Base-by-base conservation (phyloP, 2,329 filamentous ascomycete species). In the Bipolaris bicolor region DNA sequence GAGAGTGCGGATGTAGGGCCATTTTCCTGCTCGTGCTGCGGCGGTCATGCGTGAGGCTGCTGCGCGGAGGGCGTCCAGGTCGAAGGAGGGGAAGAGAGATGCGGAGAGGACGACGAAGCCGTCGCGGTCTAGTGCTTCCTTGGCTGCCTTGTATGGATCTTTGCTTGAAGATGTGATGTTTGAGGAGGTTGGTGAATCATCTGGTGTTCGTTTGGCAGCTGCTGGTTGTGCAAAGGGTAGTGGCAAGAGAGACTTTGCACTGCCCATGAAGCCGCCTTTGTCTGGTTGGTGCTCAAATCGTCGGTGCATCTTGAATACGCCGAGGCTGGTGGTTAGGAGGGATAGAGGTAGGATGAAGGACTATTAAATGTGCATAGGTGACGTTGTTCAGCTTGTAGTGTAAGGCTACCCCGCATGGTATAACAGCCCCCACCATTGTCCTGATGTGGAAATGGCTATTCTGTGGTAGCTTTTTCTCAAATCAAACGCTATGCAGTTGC, bases 1-100 rank as follows among this genome's bases (percentile, higher is more conserved):
- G 2, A 95, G 85, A 0, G 90, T 94, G 63, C 92, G 89, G 69
- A 96, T 87, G 77, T 90, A 84, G 3, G 90, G 90, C 92, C 92
- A 97, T 61, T 82, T 71, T 36, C 91, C 91, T n/a, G 80, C 66
- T 61, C 90, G 86, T 40, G 90, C 89, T 40, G 86, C 79, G 2
- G 78, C 71, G 18, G 87, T 86, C n/a, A 85, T 83, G 55, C 82
- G 75, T 33, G 79, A 71, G 49, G 87, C 85, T 40, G 88, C 88
- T 52, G 73, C 70, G 66, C 87, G 88, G 61, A 94, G 86, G 18
- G 78, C 68, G 22, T 79, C 60, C 43, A 95, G 80, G 55, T 73
- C 65, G 59, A 75, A 68, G 16, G 77, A 55, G 2, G 82, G 76
- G 55, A 81, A 77, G 67, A 96, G 81, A 61, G 91, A 80, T 34